A percentile compares a stretch with the other conserved stretches of the same genome.
Evolutionary conservation across 1,284 basidiomycete species (phyloP).

Genomic region (Melampsora americana): DNA sequence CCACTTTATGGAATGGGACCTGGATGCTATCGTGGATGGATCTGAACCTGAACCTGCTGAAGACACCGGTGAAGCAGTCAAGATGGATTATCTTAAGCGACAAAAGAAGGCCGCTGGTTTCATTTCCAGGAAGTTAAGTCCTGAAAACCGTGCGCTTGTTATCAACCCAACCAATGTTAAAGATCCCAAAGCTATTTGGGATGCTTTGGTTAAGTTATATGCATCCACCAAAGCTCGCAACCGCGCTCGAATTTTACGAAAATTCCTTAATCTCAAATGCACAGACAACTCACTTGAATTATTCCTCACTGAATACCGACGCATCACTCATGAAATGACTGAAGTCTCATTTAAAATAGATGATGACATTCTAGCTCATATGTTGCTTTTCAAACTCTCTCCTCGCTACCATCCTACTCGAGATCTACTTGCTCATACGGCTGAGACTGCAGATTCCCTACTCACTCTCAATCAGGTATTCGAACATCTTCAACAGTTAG

Average conservation of each 20-base stretch:
- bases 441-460: background rate
- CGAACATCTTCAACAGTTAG: no score
- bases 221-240: background rate
- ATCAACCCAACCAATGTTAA: background rate
- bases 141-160: background rate
- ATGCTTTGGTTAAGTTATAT: background rate
- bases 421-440: background rate
- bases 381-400: background rate
- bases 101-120: background rate
- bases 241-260: background rate
- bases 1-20: background rate
- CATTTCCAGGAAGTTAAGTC: background rate
- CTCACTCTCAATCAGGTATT: background rate
- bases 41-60: background rate
- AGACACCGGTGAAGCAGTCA: no score
- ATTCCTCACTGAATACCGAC: background rate
- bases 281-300: background rate
- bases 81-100: no score
- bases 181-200: background rate
- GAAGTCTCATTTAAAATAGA: background rate
- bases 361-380: background rate
- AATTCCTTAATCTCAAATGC: background rate
- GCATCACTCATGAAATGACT: background rate
- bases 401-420: background rate
- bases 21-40: background rate